Conservation (phyloP, 75 land plant species). For the Adiantum capillusveneris region DNA sequence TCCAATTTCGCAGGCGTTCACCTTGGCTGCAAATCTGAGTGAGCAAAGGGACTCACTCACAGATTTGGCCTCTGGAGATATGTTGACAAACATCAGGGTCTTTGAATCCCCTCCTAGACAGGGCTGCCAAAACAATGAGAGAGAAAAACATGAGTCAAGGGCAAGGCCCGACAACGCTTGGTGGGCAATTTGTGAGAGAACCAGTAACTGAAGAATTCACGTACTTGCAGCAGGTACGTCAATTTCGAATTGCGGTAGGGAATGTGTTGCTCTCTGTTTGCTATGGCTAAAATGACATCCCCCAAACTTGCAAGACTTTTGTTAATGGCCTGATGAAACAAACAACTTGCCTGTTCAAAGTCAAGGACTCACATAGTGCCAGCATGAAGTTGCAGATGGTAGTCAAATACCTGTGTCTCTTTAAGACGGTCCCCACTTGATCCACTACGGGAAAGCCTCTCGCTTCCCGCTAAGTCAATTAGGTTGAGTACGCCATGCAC, state of each 20-base stretch:
- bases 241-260: slow-evolving; percentile 92
- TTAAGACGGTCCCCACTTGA: slow-evolving; percentile 86
- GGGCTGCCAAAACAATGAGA: slow-evolving; percentile 42
- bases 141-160: neutral
- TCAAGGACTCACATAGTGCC: too few species aligned
- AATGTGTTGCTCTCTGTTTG: slow-evolving; percentile 74
- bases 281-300: slow-evolving; percentile 85
- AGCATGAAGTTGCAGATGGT: neutral
- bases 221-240: slow-evolving; percentile 90
- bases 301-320: slow-evolving; percentile 75
- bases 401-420: slow-evolving; percentile 67
- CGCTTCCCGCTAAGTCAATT: slow-evolving; percentile 96
- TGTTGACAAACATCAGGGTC: slow-evolving; percentile 88
- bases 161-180: neutral
- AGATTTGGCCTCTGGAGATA: slow-evolving; percentile 79
- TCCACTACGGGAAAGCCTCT: slow-evolving; percentile 89
- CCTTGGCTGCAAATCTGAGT: slow-evolving; percentile 78
- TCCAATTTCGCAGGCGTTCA: slow-evolving; percentile 87
- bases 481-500: slow-evolving; percentile 93
- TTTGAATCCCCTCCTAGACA: slow-evolving; percentile 95
- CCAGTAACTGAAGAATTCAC: slow-evolving; percentile 8
- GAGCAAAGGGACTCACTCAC: slow-evolving; percentile 75
- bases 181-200: neutral
- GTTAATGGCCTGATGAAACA: slow-evolving; percentile 67
- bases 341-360: neutral